phyloP scores from a whole-genome alignment of 2,329 filamentous ascomycete genomes.

The Malbranchea cinnamomea region DNA sequence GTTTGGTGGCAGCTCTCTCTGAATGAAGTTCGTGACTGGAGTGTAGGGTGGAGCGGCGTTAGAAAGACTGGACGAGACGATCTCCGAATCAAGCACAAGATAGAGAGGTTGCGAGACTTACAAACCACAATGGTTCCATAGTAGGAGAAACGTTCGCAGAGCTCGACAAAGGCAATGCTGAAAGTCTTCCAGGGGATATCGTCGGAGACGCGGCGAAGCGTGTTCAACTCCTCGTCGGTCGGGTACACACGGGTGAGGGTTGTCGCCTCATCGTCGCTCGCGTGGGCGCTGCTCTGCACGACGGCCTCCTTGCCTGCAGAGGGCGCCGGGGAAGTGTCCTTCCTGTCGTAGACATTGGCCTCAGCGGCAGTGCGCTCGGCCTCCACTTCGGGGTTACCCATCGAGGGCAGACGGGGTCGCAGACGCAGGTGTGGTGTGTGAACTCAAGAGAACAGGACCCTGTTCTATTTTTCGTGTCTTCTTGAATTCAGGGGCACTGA shows the following conservation, averaged over 20 bases:
- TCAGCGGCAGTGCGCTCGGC: neutral
- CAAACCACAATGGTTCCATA: constrained; percentile 57
- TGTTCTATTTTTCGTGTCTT: no score
- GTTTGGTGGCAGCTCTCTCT: constrained; percentile 37
- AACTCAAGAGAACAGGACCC: no score
- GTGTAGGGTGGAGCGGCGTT: constrained; percentile 4
- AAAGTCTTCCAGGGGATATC: constrained; percentile 49
- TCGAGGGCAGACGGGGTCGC: no score
- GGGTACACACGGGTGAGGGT: constrained; percentile 11
- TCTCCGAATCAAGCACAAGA: constrained; percentile 1
- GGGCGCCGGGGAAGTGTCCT: constrained; percentile 5
- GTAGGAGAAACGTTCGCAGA: constrained; percentile 66
- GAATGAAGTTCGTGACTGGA: constrained; percentile 47
- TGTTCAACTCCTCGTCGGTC: constrained; percentile 20
- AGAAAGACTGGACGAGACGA: neutral
- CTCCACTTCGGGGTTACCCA: constrained; percentile 2
- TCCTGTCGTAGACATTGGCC: constrained; percentile 7
- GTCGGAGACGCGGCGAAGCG: constrained; percentile 21
- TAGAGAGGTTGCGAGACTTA: constrained; percentile 21
- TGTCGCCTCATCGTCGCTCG: constrained; percentile 8
- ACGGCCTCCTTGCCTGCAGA: no score
- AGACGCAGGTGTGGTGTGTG: no score
- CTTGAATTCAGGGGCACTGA: no score
- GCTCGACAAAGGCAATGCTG: constrained; percentile 56
- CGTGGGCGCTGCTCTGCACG: constrained; percentile 6